Evolutionary conservation across 257 asterid genomes (phyloP), one percentile per base, ranked within the genome.

Genomic region (Dorcoceras hygrometricum): DNA sequence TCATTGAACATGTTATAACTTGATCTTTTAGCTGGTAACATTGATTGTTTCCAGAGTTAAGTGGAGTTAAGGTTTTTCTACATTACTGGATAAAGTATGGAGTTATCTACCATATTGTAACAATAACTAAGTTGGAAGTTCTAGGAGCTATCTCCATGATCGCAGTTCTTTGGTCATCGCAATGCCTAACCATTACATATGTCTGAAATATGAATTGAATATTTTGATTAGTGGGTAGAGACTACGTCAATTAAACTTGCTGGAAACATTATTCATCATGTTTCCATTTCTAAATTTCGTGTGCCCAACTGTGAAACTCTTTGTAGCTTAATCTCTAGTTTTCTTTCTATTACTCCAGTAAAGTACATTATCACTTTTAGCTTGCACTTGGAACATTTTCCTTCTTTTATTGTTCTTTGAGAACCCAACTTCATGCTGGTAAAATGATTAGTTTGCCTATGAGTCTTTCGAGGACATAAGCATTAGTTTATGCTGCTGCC

Each of bases 311-410:
- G 36, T 31, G 36, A 6, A 31, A 16, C 3, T 57, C 34, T 32
- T 50, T 46, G 67, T 53, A 43, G 43, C 43, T 61, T 66, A 22
- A 39, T 24, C 24, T 36, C 6, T 59, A n/a, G 36, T 20, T 25
- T 19, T 5, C 24, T 25, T 59, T 50, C 29, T 59, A 18, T 46
- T 16, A 57, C 36, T 23, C n/a, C 16, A 46, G 31, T 20, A 16
- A 25, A n/a, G 24, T 69, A 34, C 50, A 31, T 43, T 46, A 68
- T 39, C 57, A 23, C 9, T 2, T 34, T 70, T 71, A 22, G 31
- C 24, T 60, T 46, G 36, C 5, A 31, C 1, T 31, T 31, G 36
- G 5, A 2, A 2, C 6, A 2, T 31, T 31, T 31, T 31, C 65
- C 61, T 54, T 34, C 39, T 4, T 2, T 28, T 31, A 8, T 54